These are phyloP conservation scores for Collybia sp. DNA, from an alignment of 768 basidiomycete species.

Conservation along the genomic window DNA sequence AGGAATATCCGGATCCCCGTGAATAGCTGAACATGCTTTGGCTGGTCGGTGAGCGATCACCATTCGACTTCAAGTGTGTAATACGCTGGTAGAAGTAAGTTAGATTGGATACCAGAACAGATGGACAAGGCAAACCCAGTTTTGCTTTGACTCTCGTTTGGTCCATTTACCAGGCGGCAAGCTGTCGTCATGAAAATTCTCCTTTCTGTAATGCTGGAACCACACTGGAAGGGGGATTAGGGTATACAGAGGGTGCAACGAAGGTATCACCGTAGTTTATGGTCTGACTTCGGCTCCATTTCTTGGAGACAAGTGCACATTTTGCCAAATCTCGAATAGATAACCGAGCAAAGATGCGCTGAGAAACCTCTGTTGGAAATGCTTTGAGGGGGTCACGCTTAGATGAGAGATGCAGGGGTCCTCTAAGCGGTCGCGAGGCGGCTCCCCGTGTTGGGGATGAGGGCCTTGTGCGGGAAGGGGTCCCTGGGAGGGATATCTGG, in stretches of 20 bases:
- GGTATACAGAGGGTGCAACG: not conserved
- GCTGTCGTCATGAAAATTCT: slow-evolving; percentile 79
- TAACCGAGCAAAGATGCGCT: slow-evolving; percentile 67
- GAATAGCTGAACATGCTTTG: slow-evolving; percentile 19
- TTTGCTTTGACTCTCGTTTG: slow-evolving; percentile 89
- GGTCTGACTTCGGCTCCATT: slow-evolving; percentile 88
- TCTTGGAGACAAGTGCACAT: slow-evolving; percentile 77
- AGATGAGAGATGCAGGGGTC: slow-evolving; percentile 39
- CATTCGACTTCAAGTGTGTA: slow-evolving; percentile 38
- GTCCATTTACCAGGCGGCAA: slow-evolving; percentile 87
- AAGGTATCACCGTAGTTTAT: slow-evolving; percentile 74
- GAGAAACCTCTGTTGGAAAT: slow-evolving; percentile 79
- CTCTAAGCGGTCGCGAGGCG: slow-evolving; percentile 42
- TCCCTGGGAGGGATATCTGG: slow-evolving; percentile 65
- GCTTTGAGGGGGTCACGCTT: slow-evolving; percentile 58
- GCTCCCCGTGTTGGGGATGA: slow-evolving; percentile 47
- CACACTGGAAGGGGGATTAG: slow-evolving; percentile 55
- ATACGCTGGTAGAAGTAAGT: slow-evolving; percentile 40
- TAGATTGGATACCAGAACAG: not conserved
- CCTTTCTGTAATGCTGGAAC: slow-evolving; percentile 89
- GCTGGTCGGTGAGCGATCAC: slow-evolving; percentile 33
- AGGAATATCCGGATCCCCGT: slow-evolving; percentile 41
- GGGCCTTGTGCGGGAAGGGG: slow-evolving; percentile 62
- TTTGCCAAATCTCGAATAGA: slow-evolving; percentile 62
- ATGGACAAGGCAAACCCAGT: slow-evolving; percentile 57